Evolutionary conservation across 2,329 filamentous ascomycete genomes (phyloP).

Genomic region (Cadophora luteo-olivacea): DNA sequence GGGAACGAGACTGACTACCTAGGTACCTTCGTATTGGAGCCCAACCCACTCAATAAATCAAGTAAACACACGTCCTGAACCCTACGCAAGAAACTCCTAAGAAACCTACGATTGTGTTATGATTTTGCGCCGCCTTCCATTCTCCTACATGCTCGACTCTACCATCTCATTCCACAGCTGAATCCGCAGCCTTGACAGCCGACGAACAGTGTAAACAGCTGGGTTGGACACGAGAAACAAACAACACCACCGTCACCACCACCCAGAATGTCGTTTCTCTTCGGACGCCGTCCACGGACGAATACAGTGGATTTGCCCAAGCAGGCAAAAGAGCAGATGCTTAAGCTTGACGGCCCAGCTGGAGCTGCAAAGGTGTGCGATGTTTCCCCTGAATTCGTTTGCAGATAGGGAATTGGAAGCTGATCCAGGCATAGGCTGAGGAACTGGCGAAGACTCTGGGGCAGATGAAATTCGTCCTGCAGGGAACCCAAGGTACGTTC

Average conservation of each 20-base stretch:
- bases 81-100: not conserved
- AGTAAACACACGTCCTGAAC: not conserved
- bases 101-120: constrained; percentile 19
- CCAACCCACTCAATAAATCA: not conserved
- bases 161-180: constrained; percentile 13
- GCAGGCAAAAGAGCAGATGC: constrained; percentile 66
- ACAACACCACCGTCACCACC: constrained; percentile 9
- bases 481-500: constrained; percentile 84
- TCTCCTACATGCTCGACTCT: constrained; percentile 20
- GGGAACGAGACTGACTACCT: not conserved
- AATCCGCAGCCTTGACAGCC: constrained; percentile 16
- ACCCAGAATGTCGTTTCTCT: constrained; percentile 70
- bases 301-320: constrained; percentile 61
- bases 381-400: constrained; percentile 10
- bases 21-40: constrained; percentile 5
- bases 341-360: constrained; percentile 64
- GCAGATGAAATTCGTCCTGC: constrained; percentile 91
- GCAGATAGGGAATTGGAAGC: constrained; percentile 23
- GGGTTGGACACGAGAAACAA: constrained; percentile 21
- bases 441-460: constrained; percentile 84
- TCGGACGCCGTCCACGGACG: constrained; percentile 65
- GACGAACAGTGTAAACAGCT: constrained; percentile 30
- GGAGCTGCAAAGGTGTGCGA: constrained; percentile 59
- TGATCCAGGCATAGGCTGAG: constrained; percentile 66
- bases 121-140: constrained; percentile 16